Conservation (phyloP, 2,329 filamentous ascomycete species). For the Camillea tinctor region DNA sequence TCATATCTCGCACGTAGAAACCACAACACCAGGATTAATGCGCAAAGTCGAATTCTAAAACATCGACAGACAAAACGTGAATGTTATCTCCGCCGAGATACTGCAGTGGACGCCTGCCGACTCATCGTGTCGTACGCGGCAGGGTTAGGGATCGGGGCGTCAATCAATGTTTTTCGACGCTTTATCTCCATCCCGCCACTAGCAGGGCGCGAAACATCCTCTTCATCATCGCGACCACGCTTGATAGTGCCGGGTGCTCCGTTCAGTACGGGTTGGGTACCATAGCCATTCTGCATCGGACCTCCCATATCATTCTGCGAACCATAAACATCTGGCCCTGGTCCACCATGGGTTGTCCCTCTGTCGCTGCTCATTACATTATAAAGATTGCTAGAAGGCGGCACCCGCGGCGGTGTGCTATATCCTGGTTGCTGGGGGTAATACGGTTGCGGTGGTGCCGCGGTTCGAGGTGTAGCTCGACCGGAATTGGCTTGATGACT, state of each 20-base stretch:
- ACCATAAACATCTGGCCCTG: slow-evolving; percentile 68
- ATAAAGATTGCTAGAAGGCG: slow-evolving; percentile 77
- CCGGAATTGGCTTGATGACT: slow-evolving; percentile 77
- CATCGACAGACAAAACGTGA: slow-evolving; percentile 7
- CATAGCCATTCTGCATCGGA: slow-evolving; percentile 61
- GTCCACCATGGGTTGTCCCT: slow-evolving; percentile 62
- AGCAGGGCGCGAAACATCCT: slow-evolving; percentile 58
- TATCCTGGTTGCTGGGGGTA: slow-evolving; percentile 71
- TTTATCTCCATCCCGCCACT: slow-evolving; percentile 68
- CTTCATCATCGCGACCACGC: slow-evolving; percentile 57
- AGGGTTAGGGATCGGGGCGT: slow-evolving; percentile 52
- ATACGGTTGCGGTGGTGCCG: slow-evolving; percentile 68
- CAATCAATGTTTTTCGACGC: slow-evolving; percentile 74
- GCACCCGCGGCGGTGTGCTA: slow-evolving; percentile 72
- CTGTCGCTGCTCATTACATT: slow-evolving; percentile 85
- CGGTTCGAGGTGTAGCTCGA: slow-evolving; percentile 80
- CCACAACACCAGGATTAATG: slow-evolving; percentile 26
- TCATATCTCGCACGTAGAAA: slow-evolving; percentile 19
- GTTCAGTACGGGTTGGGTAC: slow-evolving; percentile 64
- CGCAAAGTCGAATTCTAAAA: not conserved
- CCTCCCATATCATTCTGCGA: slow-evolving; percentile 59
- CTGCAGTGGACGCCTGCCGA: slow-evolving; percentile 43
- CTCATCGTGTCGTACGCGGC: slow-evolving; percentile 48
- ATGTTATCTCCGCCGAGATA: slow-evolving; percentile 37
- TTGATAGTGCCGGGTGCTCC: slow-evolving; percentile 50